These are phyloP conservation scores for Dalbergia cultrata DNA, from an alignment of 306 rosid genomes.

Conservation along the genomic window DNA sequence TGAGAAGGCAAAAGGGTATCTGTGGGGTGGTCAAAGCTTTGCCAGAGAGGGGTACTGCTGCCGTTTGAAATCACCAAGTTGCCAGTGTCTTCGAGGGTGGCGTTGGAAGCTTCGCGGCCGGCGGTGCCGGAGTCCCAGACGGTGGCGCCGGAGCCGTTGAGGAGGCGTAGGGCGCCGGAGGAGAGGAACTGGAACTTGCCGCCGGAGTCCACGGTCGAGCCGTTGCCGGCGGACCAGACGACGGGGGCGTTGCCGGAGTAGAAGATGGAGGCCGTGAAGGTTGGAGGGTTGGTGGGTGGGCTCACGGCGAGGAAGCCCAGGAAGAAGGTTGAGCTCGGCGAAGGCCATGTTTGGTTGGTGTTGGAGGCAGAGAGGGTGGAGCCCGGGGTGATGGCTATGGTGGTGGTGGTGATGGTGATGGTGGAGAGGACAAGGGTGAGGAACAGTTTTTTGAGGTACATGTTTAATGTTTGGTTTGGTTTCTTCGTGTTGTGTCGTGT, in stretches of 20 bases:
- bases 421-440: slow-evolving; percentile 34
- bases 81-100: slow-evolving; percentile 58
- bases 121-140: slow-evolving; percentile 72
- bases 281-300: slow-evolving; percentile 61
- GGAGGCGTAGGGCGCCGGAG: slow-evolving; percentile 65
- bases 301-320: slow-evolving; percentile 55
- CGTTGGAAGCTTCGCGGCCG: slow-evolving; percentile 63
- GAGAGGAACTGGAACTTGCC: slow-evolving; percentile 62
- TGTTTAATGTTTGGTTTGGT: slow-evolving; percentile 13
- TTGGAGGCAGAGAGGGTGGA: slow-evolving; percentile 63
- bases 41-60: slow-evolving; percentile 58
- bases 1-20: slow-evolving; percentile 69
- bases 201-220: slow-evolving; percentile 56
- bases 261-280: slow-evolving; percentile 64
- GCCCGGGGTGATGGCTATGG: slow-evolving; percentile 49
- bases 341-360: slow-evolving; percentile 58
- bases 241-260: slow-evolving; percentile 63
- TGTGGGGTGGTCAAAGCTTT: slow-evolving; percentile 70
- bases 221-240: slow-evolving; percentile 71
- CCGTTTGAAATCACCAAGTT: slow-evolving; percentile 56
- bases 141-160: slow-evolving; percentile 64
- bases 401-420: slow-evolving; percentile 16
- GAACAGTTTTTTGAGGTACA: slow-evolving; percentile 36
- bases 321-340: slow-evolving; percentile 53
- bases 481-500: background rate